phyloP scores from a whole-genome alignment of 768 basidiomycete genomes.

The Russula compacta region DNA sequence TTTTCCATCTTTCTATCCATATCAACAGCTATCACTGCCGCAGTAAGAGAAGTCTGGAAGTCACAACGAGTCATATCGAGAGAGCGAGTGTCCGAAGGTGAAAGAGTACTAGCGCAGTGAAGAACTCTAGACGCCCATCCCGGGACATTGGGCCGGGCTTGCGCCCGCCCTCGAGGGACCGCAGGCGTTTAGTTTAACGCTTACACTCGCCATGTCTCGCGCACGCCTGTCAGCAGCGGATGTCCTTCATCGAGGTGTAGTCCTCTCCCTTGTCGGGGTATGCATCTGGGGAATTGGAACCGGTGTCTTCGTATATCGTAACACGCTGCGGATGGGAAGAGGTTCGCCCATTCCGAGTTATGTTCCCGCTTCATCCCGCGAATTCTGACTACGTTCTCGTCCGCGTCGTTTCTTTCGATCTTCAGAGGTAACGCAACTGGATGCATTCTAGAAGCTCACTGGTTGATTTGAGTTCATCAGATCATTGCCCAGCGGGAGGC shows the following conservation, averaged over 20 bases:
- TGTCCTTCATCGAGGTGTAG: conserved; percentile 13
- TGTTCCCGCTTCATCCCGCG: not conserved
- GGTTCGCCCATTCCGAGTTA: not conserved
- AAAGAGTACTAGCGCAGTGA: too few species aligned
- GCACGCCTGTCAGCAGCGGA: conserved; percentile 13
- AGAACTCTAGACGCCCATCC: too few species aligned
- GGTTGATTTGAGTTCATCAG: not conserved
- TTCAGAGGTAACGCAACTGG: conserved; percentile 1
- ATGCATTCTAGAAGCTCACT: not conserved
- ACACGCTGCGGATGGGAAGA: conserved; percentile 15
- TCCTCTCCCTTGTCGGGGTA: conserved; percentile 10
- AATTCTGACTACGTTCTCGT: not conserved
- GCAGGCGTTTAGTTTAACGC: not conserved
- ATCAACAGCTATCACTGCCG: too few species aligned
- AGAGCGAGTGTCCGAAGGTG: too few species aligned
- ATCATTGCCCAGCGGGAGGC: conserved; percentile 15
- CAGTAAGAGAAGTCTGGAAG: too few species aligned
- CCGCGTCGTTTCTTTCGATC: not conserved
- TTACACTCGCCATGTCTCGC: not conserved
- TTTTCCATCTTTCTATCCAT: too few species aligned
- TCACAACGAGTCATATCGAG: too few species aligned
- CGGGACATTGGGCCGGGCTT: too few species aligned
- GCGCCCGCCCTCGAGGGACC: too few species aligned
- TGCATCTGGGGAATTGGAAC: conserved; percentile 13
- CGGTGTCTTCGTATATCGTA: conserved; percentile 8